phyloP scores from a whole-genome alignment of 768 basidiomycete genomes.

The Trametes elegans region DNA sequence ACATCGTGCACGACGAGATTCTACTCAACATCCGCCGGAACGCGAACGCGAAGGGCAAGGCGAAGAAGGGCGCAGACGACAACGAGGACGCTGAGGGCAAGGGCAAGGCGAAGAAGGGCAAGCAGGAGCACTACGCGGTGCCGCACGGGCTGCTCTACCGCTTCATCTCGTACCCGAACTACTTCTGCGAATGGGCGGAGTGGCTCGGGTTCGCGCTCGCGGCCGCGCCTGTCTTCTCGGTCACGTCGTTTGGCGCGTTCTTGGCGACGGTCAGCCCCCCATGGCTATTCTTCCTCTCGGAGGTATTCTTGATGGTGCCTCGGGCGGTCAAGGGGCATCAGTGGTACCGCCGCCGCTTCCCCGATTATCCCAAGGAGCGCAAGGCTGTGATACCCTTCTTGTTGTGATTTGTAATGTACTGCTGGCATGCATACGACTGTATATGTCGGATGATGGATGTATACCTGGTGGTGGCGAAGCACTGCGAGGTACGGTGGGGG shows the following conservation, averaged over 20 bases:
- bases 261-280: slow-evolving; percentile 59
- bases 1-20: slow-evolving; percentile 88
- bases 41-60: slow-evolving; percentile 38
- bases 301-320: slow-evolving; percentile 77
- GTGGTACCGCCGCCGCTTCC: slow-evolving; percentile 84
- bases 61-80: slow-evolving; percentile 23
- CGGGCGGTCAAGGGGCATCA: slow-evolving; percentile 76
- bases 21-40: slow-evolving; percentile 78
- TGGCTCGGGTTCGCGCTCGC: slow-evolving; percentile 89
- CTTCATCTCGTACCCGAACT: slow-evolving; percentile 89
- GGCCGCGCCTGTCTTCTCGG: slow-evolving; percentile 47
- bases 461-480: too few relatives aligned
- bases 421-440: too few relatives aligned
- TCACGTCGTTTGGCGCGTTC: slow-evolving; percentile 32
- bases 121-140: slow-evolving; percentile 65
- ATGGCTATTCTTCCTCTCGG: slow-evolving; percentile 74
- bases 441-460: too few relatives aligned
- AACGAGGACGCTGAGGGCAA: slow-evolving; percentile 33
- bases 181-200: slow-evolving; percentile 93
- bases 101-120: slow-evolving; percentile 30
- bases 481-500: too few relatives aligned
- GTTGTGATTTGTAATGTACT: too few relatives aligned
- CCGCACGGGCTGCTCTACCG: slow-evolving; percentile 76
- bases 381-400: slow-evolving; percentile 80
- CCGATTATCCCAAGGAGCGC: slow-evolving; percentile 74